Evolutionary conservation across 306 rosid genomes (phyloP).

Genomic region (Parietaria judaica): DNA sequence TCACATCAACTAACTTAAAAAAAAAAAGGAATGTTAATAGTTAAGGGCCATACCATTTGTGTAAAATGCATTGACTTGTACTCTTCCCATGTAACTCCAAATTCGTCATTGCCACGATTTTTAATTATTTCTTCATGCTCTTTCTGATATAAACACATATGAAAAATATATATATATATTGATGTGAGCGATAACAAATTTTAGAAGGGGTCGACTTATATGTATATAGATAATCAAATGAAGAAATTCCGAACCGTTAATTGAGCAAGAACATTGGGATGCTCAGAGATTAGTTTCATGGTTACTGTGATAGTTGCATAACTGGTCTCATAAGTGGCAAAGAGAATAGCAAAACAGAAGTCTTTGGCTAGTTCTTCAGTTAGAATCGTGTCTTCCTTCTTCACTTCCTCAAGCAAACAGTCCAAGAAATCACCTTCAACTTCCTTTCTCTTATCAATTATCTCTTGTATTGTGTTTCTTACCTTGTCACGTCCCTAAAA

Average conservation of each 20-base stretch:
- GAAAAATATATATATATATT: neutral
- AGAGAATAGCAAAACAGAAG: conserved; percentile 5
- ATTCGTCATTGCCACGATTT: neutral
- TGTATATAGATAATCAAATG: neutral
- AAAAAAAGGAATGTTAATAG: too few species aligned
- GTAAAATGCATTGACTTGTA: conserved; percentile 22
- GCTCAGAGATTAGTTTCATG: conserved; percentile 3
- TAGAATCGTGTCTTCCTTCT: neutral
- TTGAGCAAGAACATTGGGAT: conserved; percentile 6
- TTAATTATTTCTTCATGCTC: conserved; percentile 11
- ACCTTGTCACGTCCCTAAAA: conserved; percentile 3
- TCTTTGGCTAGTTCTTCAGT: conserved; percentile 5
- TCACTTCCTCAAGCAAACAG: conserved; percentile 6
- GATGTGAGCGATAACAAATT: too few species aligned
- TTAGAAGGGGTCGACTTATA: neutral
- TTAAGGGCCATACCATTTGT: conserved; percentile 2
- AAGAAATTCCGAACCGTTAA: neutral
- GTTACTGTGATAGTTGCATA: neutral
- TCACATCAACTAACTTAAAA: neutral
- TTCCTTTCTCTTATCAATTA: neutral
- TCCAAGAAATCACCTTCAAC: conserved; percentile 10
- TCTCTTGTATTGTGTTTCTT: neutral
- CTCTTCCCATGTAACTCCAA: conserved; percentile 18
- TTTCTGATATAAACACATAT: neutral
- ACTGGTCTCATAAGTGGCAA: conserved; percentile 7